Evolutionary conservation across 129 eudicot species (phyloP).

Genomic region (Kitagawia praeruptora): DNA sequence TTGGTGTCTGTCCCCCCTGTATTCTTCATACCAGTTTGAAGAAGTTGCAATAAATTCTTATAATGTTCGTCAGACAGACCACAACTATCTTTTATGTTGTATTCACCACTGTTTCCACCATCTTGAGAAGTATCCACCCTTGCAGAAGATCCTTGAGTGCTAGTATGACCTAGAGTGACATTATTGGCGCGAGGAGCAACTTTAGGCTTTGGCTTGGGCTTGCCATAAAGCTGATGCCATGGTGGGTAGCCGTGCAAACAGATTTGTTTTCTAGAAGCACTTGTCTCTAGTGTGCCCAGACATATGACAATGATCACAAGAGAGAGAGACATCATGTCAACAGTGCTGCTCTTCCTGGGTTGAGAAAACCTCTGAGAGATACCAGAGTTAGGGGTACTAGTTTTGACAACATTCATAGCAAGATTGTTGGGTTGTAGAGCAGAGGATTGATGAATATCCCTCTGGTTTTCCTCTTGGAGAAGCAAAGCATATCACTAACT

Average conservation of each 20-base stretch:
- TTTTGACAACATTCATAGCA: neutral
- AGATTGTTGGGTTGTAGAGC: fast-evolving
- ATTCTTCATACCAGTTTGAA: neutral
- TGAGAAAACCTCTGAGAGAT: no score
- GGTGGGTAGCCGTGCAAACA: neutral
- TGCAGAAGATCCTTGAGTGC: neutral
- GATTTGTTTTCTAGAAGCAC: no score
- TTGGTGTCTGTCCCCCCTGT: neutral
- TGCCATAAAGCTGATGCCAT: no score
- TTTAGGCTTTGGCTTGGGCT: neutral
- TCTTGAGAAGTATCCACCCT: fast-evolving
- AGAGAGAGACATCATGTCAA: fast-evolving
- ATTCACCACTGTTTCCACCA: neutral
- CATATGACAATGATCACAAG: neutral
- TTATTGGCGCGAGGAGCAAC: neutral
- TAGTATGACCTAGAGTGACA: neutral
- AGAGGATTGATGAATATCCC: neutral
- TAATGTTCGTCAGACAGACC: neutral
- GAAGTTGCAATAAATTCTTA: neutral
- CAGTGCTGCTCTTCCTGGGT: neutral
- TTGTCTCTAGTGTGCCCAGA: neutral
- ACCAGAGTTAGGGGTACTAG: fast-evolving
- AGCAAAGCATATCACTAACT: neutral
- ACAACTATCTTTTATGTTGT: no score
- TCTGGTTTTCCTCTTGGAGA: neutral